Conservation (phyloP, 2,329 filamentous ascomycete genomes). For the Botrytis elliptica region DNA sequence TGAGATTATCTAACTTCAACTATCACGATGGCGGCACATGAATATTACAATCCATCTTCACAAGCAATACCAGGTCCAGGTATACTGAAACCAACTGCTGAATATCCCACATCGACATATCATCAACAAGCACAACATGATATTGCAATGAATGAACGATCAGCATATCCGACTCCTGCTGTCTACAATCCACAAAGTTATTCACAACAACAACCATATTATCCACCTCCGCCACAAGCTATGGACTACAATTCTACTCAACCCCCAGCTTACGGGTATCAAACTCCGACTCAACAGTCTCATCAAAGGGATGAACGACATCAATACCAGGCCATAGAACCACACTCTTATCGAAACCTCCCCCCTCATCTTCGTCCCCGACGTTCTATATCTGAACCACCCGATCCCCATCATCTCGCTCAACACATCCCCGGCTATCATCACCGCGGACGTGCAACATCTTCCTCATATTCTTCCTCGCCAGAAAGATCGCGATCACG, state of each 20-base stretch:
- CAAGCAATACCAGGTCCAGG: neutral
- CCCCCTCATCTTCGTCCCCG: conserved; percentile 19
- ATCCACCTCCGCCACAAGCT: neutral
- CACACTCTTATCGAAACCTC: neutral
- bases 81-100: neutral
- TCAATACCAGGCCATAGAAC: neutral
- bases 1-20: neutral
- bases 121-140: conserved; percentile 13
- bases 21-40: neutral
- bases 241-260: neutral
- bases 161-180: neutral
- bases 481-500: neutral
- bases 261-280: neutral
- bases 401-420: conserved; percentile 14
- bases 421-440: conserved; percentile 21
- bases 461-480: conserved; percentile 5
- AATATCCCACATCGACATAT: conserved; percentile 5
- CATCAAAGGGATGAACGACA: neutral
- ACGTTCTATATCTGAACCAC: conserved; percentile 29
- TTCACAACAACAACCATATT: conserved; percentile 1
- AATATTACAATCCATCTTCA: conserved; percentile 9
- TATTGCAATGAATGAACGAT: neutral
- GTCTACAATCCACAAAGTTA: neutral
- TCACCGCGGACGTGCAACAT: neutral
- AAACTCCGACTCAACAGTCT: neutral